phyloP scores from a whole-genome alignment of 2,329 filamentous ascomycete species.

The Ambrosiella xylebori region DNA sequence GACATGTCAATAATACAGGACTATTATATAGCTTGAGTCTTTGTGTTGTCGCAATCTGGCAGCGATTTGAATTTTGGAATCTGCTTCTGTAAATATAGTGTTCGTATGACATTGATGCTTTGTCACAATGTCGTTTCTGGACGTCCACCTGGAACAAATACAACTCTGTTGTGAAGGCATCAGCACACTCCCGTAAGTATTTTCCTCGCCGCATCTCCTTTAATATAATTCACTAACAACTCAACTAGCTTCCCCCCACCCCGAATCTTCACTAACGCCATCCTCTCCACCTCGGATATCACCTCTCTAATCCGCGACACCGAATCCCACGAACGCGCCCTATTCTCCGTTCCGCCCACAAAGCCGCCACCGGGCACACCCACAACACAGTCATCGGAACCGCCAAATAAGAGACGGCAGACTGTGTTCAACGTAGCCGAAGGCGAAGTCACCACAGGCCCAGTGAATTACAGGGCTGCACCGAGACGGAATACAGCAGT shows the following conservation, averaged over 20 bases:
- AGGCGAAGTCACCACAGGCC: slow-evolving; percentile 43
- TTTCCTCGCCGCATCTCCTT: not conserved
- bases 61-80: too few species aligned
- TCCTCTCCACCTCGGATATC: slow-evolving; percentile 79
- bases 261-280: slow-evolving; percentile 89
- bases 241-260: slow-evolving; percentile 59
- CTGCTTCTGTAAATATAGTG: too few species aligned
- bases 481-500: slow-evolving; percentile 66
- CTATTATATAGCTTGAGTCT: not conserved
- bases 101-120: too few species aligned
- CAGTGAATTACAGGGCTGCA: slow-evolving; percentile 28
- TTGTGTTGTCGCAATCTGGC: too few species aligned
- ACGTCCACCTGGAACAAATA: slow-evolving; percentile 61
- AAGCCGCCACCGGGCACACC: slow-evolving; percentile 29
- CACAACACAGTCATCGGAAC: slow-evolving; percentile 18
- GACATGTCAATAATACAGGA: not conserved
- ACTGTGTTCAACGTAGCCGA: slow-evolving; percentile 50
- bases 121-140: slow-evolving; percentile 46
- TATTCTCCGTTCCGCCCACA: slow-evolving; percentile 71
- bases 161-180: slow-evolving; percentile 60
- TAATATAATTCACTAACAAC: slow-evolving; percentile 6
- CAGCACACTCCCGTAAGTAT: slow-evolving; percentile 50
- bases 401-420: slow-evolving; percentile 32
- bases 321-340: slow-evolving; percentile 79
- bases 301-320: slow-evolving; percentile 89